Evolutionary conservation across 2,329 filamentous ascomycete species (phyloP).

Genomic region (Acrodontium crateriforme): DNA sequence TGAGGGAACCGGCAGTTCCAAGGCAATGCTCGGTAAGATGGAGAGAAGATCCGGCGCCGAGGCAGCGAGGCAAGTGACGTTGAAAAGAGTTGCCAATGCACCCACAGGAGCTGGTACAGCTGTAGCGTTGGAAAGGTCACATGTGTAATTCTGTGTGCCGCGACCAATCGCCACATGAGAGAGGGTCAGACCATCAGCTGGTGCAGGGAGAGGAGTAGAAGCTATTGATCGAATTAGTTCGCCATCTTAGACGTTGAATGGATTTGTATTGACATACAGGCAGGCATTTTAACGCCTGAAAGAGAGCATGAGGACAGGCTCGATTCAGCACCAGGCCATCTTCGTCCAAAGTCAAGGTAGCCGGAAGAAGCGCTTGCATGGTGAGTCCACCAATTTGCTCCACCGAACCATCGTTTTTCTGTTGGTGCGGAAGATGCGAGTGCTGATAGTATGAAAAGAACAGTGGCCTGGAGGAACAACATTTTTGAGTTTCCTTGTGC

Average conservation of each 20-base stretch:
- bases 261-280: slow-evolving; percentile 6
- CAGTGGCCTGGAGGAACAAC: slow-evolving; percentile 12
- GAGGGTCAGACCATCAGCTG: slow-evolving; percentile 46
- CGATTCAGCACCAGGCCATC: slow-evolving; percentile 4
- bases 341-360: slow-evolving; percentile 10
- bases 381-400: slow-evolving; percentile 6
- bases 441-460: slow-evolving; percentile 9
- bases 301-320: slow-evolving; percentile 10
- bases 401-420: slow-evolving; percentile 9
- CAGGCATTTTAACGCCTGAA: slow-evolving; percentile 9
- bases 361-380: slow-evolving; percentile 4
- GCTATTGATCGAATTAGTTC: slow-evolving; percentile 8
- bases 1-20: slow-evolving; percentile 43
- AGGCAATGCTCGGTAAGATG: slow-evolving; percentile 50
- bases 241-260: neutral
- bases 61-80: slow-evolving; percentile 66
- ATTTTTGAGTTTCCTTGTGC: no score
- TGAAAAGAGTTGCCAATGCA: slow-evolving; percentile 74
- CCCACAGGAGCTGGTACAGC: slow-evolving; percentile 52
- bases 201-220: slow-evolving; percentile 41
- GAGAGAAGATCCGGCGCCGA: slow-evolving; percentile 53
- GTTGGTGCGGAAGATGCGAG: slow-evolving; percentile 10
- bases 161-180: slow-evolving; percentile 74
- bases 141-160: slow-evolving; percentile 91
- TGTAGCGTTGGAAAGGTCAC: slow-evolving; percentile 42